These are phyloP conservation scores for Cercophora samala DNA, from an alignment of 495 filamentous ascomycete species.

Conservation along the genomic window DNA sequence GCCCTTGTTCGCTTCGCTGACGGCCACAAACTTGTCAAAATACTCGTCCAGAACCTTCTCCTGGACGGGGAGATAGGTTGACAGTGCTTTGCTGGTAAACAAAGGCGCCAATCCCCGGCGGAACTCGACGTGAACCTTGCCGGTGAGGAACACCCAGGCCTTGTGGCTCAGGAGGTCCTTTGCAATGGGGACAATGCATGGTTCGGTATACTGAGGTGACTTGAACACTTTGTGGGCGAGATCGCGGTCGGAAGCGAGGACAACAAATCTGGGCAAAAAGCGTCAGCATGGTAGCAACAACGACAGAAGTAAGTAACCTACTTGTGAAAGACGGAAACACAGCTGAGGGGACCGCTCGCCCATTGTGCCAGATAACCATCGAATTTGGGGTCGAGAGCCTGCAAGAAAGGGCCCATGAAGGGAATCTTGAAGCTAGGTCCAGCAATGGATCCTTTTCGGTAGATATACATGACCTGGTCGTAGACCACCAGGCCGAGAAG, in stretches of 20 bases:
- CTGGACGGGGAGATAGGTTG: slow-evolving; percentile 78
- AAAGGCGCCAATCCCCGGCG: slow-evolving; percentile 88
- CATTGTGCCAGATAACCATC: slow-evolving; percentile 84
- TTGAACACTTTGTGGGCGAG: slow-evolving; percentile 95
- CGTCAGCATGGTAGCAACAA: not conserved
- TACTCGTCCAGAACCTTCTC: slow-evolving; percentile 82
- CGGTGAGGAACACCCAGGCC: slow-evolving; percentile 95
- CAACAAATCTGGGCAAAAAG: slow-evolving; percentile 67
- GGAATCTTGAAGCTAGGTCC: slow-evolving; percentile 80
- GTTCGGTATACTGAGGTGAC: slow-evolving; percentile 81
- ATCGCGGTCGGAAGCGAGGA: slow-evolving; percentile 88
- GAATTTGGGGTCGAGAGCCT: slow-evolving; percentile 85
- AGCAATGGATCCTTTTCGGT: slow-evolving; percentile 75
- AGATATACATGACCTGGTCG: slow-evolving; percentile 70
- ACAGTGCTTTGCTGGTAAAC: slow-evolving; percentile 82
- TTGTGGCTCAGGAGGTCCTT: slow-evolving; percentile 80
- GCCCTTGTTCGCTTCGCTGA: slow-evolving; percentile 62
- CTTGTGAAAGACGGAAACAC: slow-evolving; percentile 97
- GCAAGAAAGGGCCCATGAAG: slow-evolving; percentile 87
- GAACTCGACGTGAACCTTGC: slow-evolving; percentile 86
- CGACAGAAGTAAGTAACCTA: slow-evolving; percentile 42
- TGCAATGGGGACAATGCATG: slow-evolving; percentile 87
- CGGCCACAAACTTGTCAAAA: slow-evolving; percentile 68
- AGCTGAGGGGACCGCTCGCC: slow-evolving; percentile 81
- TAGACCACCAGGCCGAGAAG: slow-evolving; percentile 23